phyloP scores from a whole-genome alignment of 2,329 filamentous ascomycete species.

The Truncatella angustata region DNA sequence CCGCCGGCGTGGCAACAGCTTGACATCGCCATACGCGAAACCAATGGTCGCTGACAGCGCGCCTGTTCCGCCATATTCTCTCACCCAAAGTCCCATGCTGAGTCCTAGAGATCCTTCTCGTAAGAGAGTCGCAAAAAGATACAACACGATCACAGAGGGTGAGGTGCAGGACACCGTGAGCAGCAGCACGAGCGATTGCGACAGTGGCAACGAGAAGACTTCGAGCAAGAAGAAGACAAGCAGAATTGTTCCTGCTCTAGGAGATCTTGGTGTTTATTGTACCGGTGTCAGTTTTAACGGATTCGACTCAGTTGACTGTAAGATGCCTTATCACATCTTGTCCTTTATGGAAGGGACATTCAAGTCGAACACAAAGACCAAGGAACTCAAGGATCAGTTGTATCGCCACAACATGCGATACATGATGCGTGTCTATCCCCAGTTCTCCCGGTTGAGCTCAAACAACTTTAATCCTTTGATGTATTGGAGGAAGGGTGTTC shows the following conservation, averaged over 20 bases:
- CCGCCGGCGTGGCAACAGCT: constrained; percentile 63
- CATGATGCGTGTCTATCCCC: constrained; percentile 92
- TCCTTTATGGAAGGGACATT: constrained; percentile 92
- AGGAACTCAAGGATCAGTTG: constrained; percentile 73
- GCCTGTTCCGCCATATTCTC: constrained; percentile 47
- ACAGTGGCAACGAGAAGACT: constrained; percentile 62
- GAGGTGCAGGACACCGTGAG: constrained; percentile 53
- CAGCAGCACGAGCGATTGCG: constrained; percentile 76
- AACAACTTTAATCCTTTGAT: constrained; percentile 92
- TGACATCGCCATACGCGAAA: constrained; percentile 73
- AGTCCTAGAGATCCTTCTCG: constrained; percentile 49
- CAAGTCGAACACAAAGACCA: constrained; percentile 72
- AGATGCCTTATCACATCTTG: constrained; percentile 89
- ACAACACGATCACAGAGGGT: constrained; percentile 57
- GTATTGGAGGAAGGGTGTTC: constrained; percentile 92
- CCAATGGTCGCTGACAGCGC: constrained; percentile 60
- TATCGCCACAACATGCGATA: constrained; percentile 89
- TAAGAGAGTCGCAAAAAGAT: constrained; percentile 49
- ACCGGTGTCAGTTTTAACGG: constrained; percentile 77
- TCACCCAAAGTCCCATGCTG: constrained; percentile 54
- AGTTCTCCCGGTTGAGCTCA: constrained; percentile 75
- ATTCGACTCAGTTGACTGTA: constrained; percentile 75
- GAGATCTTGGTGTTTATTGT: constrained; percentile 78
- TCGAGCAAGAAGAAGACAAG: constrained; percentile 63
- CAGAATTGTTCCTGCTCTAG: constrained; percentile 82